These are phyloP conservation scores for Sporothrix variecibatus DNA, from an alignment of 2,329 filamentous ascomycete genomes.

Conservation along the genomic window DNA sequence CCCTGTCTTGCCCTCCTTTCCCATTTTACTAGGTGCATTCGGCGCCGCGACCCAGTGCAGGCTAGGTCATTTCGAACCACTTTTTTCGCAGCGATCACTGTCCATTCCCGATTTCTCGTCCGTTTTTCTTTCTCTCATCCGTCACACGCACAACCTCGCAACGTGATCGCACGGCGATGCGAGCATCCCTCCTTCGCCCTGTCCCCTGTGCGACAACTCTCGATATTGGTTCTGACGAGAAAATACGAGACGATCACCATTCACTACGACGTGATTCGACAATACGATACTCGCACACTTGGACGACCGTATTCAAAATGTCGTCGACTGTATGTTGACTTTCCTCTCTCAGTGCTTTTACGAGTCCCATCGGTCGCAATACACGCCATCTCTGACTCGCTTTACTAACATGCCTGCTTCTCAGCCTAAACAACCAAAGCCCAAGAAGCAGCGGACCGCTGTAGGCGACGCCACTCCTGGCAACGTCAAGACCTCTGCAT, in stretches of 20 bases:
- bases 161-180: constrained; percentile 1
- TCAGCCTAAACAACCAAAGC: neutral
- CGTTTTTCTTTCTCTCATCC: neutral
- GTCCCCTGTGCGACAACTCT: neutral
- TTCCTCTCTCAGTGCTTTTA: neutral
- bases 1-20: neutral
- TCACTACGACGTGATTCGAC: neutral
- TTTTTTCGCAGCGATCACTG: neutral
- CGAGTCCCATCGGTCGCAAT: neutral
- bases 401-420: neutral
- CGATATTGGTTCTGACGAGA: neutral
- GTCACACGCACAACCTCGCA: neutral
- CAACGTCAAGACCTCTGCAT: neutral
- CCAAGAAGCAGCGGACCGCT: neutral
- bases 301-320: neutral
- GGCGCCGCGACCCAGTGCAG: neutral
- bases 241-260: neutral
- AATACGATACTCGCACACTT: neutral
- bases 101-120: neutral
- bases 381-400: no score
- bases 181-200: neutral
- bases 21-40: neutral
- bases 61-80: neutral
- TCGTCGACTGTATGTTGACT: neutral
- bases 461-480: neutral